Evolutionary conservation across 2,329 filamentous ascomycete species (phyloP).

Genomic region (Spiromastix sp.): DNA sequence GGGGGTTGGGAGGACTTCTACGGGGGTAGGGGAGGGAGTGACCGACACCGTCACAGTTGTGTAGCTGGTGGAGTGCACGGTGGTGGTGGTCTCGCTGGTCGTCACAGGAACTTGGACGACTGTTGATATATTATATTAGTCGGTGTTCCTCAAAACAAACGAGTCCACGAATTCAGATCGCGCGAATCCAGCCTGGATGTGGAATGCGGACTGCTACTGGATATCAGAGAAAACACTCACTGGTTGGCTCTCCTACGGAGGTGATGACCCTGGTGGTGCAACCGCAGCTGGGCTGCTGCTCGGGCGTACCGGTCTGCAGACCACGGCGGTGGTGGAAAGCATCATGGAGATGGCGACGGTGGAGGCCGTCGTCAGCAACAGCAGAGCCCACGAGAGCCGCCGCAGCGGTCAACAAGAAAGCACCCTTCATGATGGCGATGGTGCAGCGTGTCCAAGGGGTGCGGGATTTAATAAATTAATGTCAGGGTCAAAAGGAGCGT

Average conservation of each 20-base stretch:
- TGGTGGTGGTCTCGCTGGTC: conserved; percentile 23
- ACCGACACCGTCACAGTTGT: conserved; percentile 26
- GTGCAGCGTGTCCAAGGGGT: conserved; percentile 20
- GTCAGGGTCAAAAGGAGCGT: too few relatives aligned
- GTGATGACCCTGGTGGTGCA: conserved; percentile 69
- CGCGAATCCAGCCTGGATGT: too few relatives aligned
- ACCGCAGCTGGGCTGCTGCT: conserved; percentile 39
- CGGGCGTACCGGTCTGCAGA: conserved; percentile 27
- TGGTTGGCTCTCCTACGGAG: conserved; percentile 54
- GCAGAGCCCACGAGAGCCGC: conserved; percentile 40
- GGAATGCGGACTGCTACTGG: too few relatives aligned
- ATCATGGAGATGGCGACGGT: conserved; percentile 44
- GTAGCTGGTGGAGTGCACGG: conserved; percentile 29
- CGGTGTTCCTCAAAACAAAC: background rate
- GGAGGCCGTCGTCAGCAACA: conserved; percentile 48
- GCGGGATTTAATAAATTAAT: too few relatives aligned
- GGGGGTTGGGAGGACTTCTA: conserved; percentile 34
- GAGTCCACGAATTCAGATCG: too few relatives aligned
- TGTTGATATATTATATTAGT: conserved; percentile 8
- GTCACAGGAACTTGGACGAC: conserved; percentile 10
- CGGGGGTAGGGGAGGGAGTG: conserved; percentile 14
- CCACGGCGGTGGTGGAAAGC: conserved; percentile 50
- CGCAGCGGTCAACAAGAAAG: conserved; percentile 53
- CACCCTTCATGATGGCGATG: conserved; percentile 60
- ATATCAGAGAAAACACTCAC: conserved; percentile 40